Percentiles rank a stretch among this genome's conserved stretches.
phyloP scores from a whole-genome alignment of 179 eudicot genomes.

The Carnegiea gigantea region DNA sequence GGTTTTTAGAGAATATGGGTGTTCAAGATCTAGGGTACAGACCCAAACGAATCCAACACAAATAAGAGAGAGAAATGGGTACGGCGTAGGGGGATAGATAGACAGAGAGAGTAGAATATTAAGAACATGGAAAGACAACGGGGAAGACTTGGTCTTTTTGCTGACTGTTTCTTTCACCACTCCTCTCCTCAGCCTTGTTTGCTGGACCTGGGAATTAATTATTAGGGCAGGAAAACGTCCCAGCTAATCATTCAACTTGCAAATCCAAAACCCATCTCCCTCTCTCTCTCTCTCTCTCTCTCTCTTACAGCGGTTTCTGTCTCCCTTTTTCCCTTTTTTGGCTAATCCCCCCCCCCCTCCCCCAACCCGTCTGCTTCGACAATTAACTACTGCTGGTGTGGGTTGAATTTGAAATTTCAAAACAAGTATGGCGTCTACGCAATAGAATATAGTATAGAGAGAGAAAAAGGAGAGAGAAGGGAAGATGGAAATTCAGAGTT shows the following conservation, averaged over 20 bases:
- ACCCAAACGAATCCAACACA: neutral
- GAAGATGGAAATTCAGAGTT: neutral
- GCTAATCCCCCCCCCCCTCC: neutral
- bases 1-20: neutral
- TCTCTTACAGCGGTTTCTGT: neutral
- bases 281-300: neutral
- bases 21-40: conserved; percentile 33
- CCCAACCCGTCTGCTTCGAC: neutral
- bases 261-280: conserved; percentile 6
- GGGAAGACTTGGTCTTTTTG: conserved; percentile 21
- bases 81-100: neutral
- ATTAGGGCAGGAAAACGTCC: conserved; percentile 10
- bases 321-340: neutral
- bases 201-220: conserved; percentile 16
- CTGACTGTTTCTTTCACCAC: conserved; percentile 8
- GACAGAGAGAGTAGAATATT: neutral
- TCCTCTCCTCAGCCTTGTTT: neutral
- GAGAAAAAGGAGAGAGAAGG: conserved; percentile 2
- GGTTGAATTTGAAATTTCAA: conserved; percentile 15
- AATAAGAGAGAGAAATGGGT: neutral
- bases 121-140: neutral
- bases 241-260: conserved; percentile 33
- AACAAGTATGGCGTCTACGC: conserved; percentile 16
- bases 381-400: neutral
- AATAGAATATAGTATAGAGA: neutral